phyloP scores from a whole-genome alignment of 176 grass and related monocot genomes.

The Alloteropsis semialata region DNA sequence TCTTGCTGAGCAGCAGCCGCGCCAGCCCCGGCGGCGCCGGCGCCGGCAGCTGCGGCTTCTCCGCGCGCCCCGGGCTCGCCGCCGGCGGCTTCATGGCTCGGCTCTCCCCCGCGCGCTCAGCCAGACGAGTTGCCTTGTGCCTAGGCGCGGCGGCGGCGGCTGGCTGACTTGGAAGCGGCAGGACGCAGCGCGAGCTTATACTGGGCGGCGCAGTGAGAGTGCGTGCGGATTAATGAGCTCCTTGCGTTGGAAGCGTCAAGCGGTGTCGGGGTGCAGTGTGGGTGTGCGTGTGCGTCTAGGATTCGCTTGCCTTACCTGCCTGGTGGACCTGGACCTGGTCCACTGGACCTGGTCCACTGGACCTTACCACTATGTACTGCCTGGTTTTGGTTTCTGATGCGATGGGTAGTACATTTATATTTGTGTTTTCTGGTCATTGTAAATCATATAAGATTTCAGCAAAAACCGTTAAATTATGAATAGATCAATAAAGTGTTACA shows the following conservation, averaged over 20 bases:
- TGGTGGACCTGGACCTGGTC: background rate
- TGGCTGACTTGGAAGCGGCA: background rate
- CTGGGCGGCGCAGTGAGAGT: background rate
- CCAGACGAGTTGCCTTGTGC: background rate
- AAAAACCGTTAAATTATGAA: too few relatives aligned
- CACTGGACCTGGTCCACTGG: conserved; percentile 19
- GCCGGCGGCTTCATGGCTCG: conserved; percentile 39
- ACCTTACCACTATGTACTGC: background rate
- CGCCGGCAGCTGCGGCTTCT: conserved; percentile 43
- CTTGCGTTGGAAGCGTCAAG: background rate
- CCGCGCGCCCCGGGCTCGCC: conserved; percentile 50
- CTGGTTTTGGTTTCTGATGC: background rate
- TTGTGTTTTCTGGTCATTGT: too few relatives aligned
- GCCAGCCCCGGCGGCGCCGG: conserved; percentile 47
- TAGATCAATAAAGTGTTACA: too few relatives aligned
- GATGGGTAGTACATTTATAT: background rate
- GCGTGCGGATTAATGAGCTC: background rate
- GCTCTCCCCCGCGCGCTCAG: background rate
- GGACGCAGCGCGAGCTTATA: background rate
- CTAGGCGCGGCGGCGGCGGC: background rate
- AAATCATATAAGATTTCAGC: too few relatives aligned
- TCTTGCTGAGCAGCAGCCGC: conserved; percentile 58
- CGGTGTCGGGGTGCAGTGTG: background rate
- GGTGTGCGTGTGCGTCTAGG: conserved; percentile 23
- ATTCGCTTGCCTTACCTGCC: background rate